Evolutionary conservation across 202 grass and related monocot species (phyloP).

Genomic region (Eragrostis tef): DNA sequence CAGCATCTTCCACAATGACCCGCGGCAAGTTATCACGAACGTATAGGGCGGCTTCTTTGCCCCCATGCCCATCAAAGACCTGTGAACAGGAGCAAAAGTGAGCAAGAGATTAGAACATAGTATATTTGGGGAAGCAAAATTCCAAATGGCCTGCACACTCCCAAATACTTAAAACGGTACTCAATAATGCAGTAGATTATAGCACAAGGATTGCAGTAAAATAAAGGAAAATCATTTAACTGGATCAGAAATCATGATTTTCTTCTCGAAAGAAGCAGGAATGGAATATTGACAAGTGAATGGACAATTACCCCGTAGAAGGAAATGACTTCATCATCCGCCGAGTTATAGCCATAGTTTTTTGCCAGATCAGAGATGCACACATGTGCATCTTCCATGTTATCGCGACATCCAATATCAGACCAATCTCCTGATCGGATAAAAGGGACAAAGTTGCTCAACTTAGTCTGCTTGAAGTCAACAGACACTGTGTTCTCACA

Average conservation of each 20-base stretch:
- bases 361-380: slow-evolving; percentile 91
- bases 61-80: slow-evolving; percentile 98
- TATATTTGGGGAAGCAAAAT: slow-evolving; percentile 12
- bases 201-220: not conserved
- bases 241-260: slow-evolving; percentile 7
- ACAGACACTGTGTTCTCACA: slow-evolving; percentile 67
- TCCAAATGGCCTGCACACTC: not conserved
- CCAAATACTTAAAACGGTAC: not conserved
- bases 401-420: slow-evolving; percentile 67
- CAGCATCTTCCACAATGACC: slow-evolving; percentile 83
- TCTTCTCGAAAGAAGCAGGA: not conserved
- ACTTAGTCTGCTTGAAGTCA: slow-evolving; percentile 60
- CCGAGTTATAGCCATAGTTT: slow-evolving; percentile 57
- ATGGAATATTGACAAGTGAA: slow-evolving; percentile 16
- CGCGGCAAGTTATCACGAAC: slow-evolving; percentile 88
- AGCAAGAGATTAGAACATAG: not conserved
- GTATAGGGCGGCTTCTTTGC: slow-evolving; percentile 87
- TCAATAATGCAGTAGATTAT: not conserved
- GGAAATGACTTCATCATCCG: slow-evolving; percentile 68
- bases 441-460: slow-evolving; percentile 60
- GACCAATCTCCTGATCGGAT: slow-evolving; percentile 85
- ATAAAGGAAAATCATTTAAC: not conserved
- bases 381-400: slow-evolving; percentile 95
- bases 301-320: slow-evolving; percentile 81
- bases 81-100: slow-evolving; percentile 31